Conservation (phyloP, 2,329 filamentous ascomycete species). For the Fusarium illudens region DNA sequence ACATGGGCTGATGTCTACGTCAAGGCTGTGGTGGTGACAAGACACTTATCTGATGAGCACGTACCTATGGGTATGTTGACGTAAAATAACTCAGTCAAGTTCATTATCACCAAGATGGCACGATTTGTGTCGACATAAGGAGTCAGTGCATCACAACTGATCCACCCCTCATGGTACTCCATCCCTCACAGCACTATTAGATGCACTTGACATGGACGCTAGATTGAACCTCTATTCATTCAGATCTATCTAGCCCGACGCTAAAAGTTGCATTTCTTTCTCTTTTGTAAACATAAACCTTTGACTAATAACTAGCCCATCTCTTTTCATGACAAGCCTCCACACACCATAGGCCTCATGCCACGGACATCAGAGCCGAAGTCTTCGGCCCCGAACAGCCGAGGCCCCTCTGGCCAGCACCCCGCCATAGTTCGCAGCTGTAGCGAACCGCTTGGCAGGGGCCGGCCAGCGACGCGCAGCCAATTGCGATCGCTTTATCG, state of each 20-base stretch:
- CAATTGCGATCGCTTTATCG: conserved; percentile 46
- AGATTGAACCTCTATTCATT: conserved; percentile 32
- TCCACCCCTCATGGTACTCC: no score
- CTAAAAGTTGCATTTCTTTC: conserved; percentile 26
- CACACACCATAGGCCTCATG: conserved; percentile 7
- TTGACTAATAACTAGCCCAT: background rate
- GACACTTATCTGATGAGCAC: conserved; percentile 1
- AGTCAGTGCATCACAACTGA: background rate
- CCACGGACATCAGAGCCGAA: conserved; percentile 1
- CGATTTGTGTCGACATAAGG: background rate
- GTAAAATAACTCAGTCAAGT: background rate
- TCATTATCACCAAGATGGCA: background rate
- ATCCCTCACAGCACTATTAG: background rate
- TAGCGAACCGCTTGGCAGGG: background rate
- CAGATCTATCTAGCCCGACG: conserved; percentile 19
- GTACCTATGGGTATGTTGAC: background rate
- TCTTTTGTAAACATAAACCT: background rate
- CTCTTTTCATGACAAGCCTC: conserved; percentile 4
- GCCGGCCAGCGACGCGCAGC: background rate
- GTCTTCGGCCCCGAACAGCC: conserved; percentile 8
- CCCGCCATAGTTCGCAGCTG: conserved; percentile 12
- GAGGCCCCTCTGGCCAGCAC: conserved; percentile 8
- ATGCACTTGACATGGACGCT: conserved; percentile 21
- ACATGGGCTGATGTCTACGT: conserved; percentile 20
- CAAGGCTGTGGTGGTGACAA: conserved; percentile 12